Evolutionary conservation across 306 rosid genomes (phyloP).

Genomic region (Dalbergia cultrata): DNA sequence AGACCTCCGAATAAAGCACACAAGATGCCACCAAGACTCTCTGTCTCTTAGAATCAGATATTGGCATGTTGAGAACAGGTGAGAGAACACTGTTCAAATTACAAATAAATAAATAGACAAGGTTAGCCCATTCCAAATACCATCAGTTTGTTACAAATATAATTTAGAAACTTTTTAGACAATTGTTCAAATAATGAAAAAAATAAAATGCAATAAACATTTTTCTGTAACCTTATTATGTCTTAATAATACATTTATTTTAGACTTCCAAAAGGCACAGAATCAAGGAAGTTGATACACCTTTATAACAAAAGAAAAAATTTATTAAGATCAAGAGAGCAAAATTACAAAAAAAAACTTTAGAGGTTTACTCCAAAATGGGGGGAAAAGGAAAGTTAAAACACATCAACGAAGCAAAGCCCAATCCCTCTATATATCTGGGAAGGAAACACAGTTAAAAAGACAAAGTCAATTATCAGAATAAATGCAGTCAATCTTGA

Average conservation of each 20-base stretch:
- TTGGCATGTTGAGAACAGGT: constrained; percentile 96
- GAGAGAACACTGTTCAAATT: constrained; percentile 90
- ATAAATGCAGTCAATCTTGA: not conserved
- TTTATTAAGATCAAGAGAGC: not conserved
- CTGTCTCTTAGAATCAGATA: constrained; percentile 98
- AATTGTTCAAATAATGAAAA: constrained; percentile 16
- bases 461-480: not conserved
- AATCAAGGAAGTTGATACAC: constrained; percentile 4
- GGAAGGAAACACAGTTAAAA: not conserved
- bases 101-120: constrained; percentile 38
- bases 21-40: constrained; percentile 97
- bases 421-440: not conserved
- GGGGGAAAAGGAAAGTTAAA: not conserved
- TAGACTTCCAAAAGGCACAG: not conserved
- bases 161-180: not conserved
- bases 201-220: not conserved
- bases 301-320: constrained; percentile 2
- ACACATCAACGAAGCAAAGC: not conserved
- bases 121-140: constrained; percentile 28
- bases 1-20: constrained; percentile 96
- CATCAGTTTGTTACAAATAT: constrained; percentile 25
- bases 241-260: not conserved
- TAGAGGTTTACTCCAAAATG: not conserved
- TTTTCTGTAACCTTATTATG: constrained; percentile 12
- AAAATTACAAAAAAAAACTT: not conserved